Evolutionary conservation across 2,329 filamentous ascomycete species (phyloP).

Genomic region (Arthroderma sp.): DNA sequence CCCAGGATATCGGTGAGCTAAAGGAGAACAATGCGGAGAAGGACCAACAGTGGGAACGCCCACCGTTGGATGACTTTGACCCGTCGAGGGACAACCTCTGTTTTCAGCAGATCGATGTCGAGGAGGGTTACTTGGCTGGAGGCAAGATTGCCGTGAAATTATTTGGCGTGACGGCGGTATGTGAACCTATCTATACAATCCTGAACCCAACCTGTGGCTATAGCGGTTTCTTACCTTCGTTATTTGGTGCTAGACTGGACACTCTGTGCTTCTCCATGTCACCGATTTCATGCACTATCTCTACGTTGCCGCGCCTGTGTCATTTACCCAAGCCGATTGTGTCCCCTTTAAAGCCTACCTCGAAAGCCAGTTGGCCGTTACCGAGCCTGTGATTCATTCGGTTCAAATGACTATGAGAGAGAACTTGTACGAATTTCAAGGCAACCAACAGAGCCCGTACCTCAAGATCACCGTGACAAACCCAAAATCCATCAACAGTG

Average conservation of each 20-base stretch:
- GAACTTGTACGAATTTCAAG: conserved; percentile 88
- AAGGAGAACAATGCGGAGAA: conserved; percentile 82
- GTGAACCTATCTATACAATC: conserved; percentile 7
- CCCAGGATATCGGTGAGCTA: conserved; percentile 76
- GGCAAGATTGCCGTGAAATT: conserved; percentile 71
- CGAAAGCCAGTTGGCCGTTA: conserved; percentile 63
- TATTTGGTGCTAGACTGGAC: conserved; percentile 44
- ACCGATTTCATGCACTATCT: conserved; percentile 94
- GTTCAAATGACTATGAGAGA: conserved; percentile 74
- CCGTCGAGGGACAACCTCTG: conserved; percentile 57
- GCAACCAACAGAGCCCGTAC: conserved; percentile 82
- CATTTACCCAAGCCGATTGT: conserved; percentile 69
- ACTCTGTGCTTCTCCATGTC: conserved; percentile 90
- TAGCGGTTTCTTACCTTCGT: conserved; percentile 13
- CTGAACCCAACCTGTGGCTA: background rate
- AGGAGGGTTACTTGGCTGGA: conserved; percentile 74
- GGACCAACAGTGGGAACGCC: conserved; percentile 81
- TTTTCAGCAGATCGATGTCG: conserved; percentile 92
- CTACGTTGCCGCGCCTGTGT: conserved; percentile 76
- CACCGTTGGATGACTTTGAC: conserved; percentile 49
- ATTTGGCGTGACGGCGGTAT: conserved; percentile 77
- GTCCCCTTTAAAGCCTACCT: conserved; percentile 66
- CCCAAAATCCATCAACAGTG: conserved; percentile 66
- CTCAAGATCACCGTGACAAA: conserved; percentile 88
- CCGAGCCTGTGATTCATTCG: conserved; percentile 62